Conservation (phyloP, 352 stramenopile species). For the Elongisporangium prolatum region DNA sequence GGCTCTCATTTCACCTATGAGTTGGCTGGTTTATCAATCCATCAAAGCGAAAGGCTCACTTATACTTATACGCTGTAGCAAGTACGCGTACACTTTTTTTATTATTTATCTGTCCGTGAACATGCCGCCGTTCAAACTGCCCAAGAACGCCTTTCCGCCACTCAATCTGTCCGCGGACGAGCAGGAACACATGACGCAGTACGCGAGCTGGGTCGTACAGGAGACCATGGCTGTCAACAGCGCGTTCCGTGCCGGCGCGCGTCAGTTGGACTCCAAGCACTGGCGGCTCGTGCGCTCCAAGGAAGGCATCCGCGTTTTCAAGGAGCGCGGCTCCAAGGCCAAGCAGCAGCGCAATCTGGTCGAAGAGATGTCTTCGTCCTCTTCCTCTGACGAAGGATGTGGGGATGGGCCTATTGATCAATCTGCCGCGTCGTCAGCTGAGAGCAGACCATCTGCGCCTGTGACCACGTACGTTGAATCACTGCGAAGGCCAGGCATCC, state of each 20-base stretch:
- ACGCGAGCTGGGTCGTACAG: slow-evolving; percentile 5
- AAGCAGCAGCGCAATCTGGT: slow-evolving; percentile 12
- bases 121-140: slow-evolving; percentile 5
- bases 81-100: background rate
- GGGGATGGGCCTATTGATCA: background rate
- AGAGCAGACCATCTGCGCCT: background rate
- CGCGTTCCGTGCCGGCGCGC: slow-evolving; percentile 4
- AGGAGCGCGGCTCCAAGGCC: slow-evolving; percentile 23
- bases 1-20: background rate
- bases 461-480: slow-evolving; percentile 22
- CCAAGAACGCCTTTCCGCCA: slow-evolving; percentile 1
- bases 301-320: slow-evolving; percentile 33
- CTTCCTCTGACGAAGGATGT: background rate
- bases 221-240: slow-evolving; percentile 4
- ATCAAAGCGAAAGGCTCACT: background rate
- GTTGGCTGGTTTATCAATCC: background rate
- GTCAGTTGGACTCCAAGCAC: slow-evolving; percentile 7
- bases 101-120: background rate
- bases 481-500: slow-evolving; percentile 31
- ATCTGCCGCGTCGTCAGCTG: background rate
- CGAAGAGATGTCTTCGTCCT: background rate
- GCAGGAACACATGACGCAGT: background rate
- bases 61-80: background rate
- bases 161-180: slow-evolving; percentile 5
- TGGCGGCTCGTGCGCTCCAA: slow-evolving; percentile 43